A percentile compares a stretch with the other conserved stretches of the same genome.
Conservation (phyloP, 352 stramenopile genomes). For the Peronospora destructor region DNA sequence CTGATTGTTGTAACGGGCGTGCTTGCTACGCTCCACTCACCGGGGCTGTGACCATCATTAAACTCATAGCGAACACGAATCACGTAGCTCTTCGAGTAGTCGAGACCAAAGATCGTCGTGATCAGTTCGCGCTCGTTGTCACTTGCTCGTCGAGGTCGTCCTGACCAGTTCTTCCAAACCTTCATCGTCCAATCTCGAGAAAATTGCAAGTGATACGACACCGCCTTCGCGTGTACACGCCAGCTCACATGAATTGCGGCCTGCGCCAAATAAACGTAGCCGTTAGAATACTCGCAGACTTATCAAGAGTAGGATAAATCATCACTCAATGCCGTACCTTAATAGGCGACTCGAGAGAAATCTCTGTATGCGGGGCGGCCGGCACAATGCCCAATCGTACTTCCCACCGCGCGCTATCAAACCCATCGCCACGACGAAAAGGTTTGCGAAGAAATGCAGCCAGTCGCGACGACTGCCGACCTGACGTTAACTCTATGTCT, state of each 20-base stretch:
- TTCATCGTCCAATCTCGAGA: constrained; percentile 67
- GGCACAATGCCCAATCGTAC: constrained; percentile 43
- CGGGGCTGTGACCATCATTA: constrained; percentile 27
- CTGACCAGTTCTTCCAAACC: constrained; percentile 75
- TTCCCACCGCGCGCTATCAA: constrained; percentile 39
- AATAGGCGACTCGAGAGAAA: constrained; percentile 42
- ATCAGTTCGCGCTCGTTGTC: constrained; percentile 52
- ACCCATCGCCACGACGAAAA: constrained; percentile 51
- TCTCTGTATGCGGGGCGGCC: constrained; percentile 35
- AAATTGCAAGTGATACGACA: constrained; percentile 64
- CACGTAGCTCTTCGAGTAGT: constrained; percentile 71
- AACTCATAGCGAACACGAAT: constrained; percentile 69
- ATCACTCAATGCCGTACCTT: constrained; percentile 35
- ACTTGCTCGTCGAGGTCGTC: constrained; percentile 33
- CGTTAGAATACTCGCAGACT: not conserved
- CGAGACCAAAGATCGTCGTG: constrained; percentile 60
- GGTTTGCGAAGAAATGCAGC: constrained; percentile 62
- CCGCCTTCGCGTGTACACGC: constrained; percentile 41
- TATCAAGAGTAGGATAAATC: not conserved
- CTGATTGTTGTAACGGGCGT: constrained; percentile 36
- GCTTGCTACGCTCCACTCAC: constrained; percentile 62
- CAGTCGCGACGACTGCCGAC: constrained; percentile 50
- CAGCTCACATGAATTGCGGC: constrained; percentile 58
- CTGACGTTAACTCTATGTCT: constrained; percentile 41
- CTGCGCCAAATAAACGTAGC: constrained; percentile 17